Percentiles rank a stretch among this genome's conserved stretches.
Evolutionary conservation across 108 stramenopile genomes (phyloP).

Genomic region (Pseudonitzschia multiseries): DNA sequence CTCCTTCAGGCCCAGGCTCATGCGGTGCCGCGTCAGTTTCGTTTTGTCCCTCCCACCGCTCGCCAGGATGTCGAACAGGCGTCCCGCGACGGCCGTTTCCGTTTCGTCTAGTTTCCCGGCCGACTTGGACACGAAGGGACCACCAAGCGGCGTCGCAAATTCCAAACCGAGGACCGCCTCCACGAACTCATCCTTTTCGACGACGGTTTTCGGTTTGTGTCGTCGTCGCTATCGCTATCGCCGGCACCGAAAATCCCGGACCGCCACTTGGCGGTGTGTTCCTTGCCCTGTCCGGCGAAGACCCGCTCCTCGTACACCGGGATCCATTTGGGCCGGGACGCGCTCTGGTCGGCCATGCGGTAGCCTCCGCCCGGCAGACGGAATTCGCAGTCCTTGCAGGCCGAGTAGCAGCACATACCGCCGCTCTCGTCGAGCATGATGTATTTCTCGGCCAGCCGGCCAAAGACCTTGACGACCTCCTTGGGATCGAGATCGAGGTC

Average conservation of each 20-base stretch:
- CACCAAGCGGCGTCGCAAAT: slow-evolving; percentile 73
- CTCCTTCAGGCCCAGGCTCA: slow-evolving; percentile 62
- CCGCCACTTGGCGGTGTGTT: slow-evolving; percentile 78
- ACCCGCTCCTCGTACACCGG: slow-evolving; percentile 65
- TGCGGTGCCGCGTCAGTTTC: slow-evolving; percentile 65
- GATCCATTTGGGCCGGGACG: slow-evolving; percentile 84
- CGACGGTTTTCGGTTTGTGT: slow-evolving; percentile 35
- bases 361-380: slow-evolving; percentile 83
- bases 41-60: slow-evolving; percentile 72
- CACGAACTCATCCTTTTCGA: slow-evolving; percentile 71
- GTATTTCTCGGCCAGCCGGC: slow-evolving; percentile 84
- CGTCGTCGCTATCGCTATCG: too few relatives aligned
- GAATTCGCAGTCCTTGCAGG: slow-evolving; percentile 66
- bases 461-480: slow-evolving; percentile 82
- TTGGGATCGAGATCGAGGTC: slow-evolving; percentile 54
- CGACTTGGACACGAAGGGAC: slow-evolving; percentile 65
- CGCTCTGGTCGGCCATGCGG: slow-evolving; percentile 78
- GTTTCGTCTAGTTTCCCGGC: slow-evolving; percentile 36
- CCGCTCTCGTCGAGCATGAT: slow-evolving; percentile 78
- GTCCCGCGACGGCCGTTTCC: slow-evolving; percentile 39
- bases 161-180: slow-evolving; percentile 43
- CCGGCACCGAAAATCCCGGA: slow-evolving; percentile 58
- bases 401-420: slow-evolving; percentile 86
- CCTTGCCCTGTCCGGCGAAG: slow-evolving; percentile 60
- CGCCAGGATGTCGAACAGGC: slow-evolving; percentile 65